Evolutionary conservation across 2,329 filamentous ascomycete genomes (phyloP), one percentile per base, ranked within the genome.

Genomic region (Clarireedia paspali): DNA sequence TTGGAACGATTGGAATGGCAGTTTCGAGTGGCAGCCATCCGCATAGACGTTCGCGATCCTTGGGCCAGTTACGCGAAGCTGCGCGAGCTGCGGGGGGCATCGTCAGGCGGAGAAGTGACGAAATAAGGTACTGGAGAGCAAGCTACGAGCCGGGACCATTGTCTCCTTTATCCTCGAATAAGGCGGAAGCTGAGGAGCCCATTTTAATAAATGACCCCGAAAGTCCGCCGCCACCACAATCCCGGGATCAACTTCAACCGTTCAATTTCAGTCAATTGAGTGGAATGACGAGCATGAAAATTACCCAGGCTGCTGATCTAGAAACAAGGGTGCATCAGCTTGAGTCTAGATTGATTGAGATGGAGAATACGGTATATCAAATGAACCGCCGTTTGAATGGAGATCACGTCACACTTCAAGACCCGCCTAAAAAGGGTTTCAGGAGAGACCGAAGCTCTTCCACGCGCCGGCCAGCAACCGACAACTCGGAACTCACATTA

Each of bases 121-220:
- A 86, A 66, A 83, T 85, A 40, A 77, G 80, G 12, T 82, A 81
- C 63, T 85, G 82, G 81, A 75, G 83, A 58, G 77, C 81, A 63
- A 84, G 82, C 59, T 81, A 82, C 60, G 77, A 77, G 47, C 74
- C 74, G 0, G 74, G 73, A 1, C 71, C 77, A 50, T 66, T 77
- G 54, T 82, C 80, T 6, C 78, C 79, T 0, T 68, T 77, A 34
- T 78, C 79, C 4, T 80, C 79, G 2, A 68, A 71, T 45, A 68
- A 68, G 20, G 71, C 73, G n/a, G 72, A 75, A 24, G 65, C 64
- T 2, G 70, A 65, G 17, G 63, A 67, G 6, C 60, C 59, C n/a
- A 68, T 38, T 60, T 62, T 51, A 40, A 69, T 67, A 14, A 68
- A 73, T 47, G 71, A 72, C 9, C 36, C 49, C 7, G 63, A 66